Percentiles rank a stretch among this genome's conserved stretches.
Evolutionary conservation across 305 asterid genomes (phyloP).

Genomic region (Caryopteris hybrid): DNA sequence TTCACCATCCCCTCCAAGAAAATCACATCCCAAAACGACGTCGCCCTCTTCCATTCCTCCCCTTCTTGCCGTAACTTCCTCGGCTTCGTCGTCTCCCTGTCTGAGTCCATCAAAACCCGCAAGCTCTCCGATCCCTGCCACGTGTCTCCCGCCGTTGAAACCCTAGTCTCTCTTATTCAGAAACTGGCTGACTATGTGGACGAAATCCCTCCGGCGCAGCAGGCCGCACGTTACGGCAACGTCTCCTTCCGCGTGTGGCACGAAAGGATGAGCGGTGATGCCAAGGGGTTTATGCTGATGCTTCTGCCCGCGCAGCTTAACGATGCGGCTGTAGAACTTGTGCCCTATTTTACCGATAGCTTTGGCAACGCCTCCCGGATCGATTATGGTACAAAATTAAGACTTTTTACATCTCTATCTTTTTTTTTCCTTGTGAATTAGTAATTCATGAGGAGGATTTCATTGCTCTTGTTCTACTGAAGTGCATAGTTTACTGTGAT

Average conservation of each 20-base stretch:
- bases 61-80: constrained; percentile 50
- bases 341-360: constrained; percentile 75
- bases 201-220: constrained; percentile 75
- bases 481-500: neutral
- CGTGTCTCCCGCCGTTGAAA: constrained; percentile 43
- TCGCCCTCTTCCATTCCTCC: constrained; percentile 58
- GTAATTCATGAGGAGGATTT: neutral
- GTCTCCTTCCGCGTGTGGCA: constrained; percentile 77
- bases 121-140: constrained; percentile 70
- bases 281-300: constrained; percentile 50
- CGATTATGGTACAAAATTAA: constrained; percentile 52
- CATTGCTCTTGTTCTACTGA: neutral
- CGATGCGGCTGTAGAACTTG: constrained; percentile 57
- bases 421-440: neutral
- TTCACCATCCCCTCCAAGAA: constrained; percentile 54
- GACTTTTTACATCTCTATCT: neutral
- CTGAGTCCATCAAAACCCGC: constrained; percentile 65
- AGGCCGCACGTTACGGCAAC: constrained; percentile 71
- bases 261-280: constrained; percentile 58
- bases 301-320: constrained; percentile 43
- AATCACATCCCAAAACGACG: constrained; percentile 59
- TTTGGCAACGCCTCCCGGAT: constrained; percentile 82
- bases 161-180: constrained; percentile 37
- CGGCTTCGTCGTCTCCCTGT: constrained; percentile 73
- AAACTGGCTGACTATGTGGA: constrained; percentile 50